phyloP scores from a whole-genome alignment of 768 basidiomycete genomes.

The Amanita phalloides region DNA sequence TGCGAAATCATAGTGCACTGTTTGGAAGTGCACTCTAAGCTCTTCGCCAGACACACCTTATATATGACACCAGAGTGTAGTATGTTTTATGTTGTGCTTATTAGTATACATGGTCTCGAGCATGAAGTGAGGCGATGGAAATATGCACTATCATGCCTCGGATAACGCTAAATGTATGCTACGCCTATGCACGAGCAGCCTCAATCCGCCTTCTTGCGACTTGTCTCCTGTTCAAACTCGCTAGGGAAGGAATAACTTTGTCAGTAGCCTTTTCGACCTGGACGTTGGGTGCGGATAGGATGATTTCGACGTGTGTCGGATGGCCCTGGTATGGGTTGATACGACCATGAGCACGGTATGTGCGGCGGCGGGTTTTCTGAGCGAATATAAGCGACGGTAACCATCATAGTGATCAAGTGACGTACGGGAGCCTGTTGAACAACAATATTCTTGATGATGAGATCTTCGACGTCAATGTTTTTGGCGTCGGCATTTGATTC shows the following conservation, averaged over 20 bases:
- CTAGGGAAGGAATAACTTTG: conserved; percentile 46
- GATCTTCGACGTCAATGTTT: conserved; percentile 86
- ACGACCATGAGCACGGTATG: conserved; percentile 95
- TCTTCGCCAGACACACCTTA: too few relatives aligned
- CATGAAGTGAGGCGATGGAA: neutral
- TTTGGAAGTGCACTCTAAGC: too few relatives aligned
- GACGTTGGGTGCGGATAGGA: conserved; percentile 67
- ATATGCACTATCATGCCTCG: neutral
- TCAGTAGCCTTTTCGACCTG: conserved; percentile 92
- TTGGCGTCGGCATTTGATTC: conserved; percentile 99
- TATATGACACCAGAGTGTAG: neutral
- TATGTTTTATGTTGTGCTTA: too few relatives aligned
- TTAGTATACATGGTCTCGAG: neutral
- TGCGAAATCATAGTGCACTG: too few relatives aligned
- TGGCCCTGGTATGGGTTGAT: conserved; percentile 99
- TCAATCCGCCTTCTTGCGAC: conserved; percentile 82
- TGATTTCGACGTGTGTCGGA: conserved; percentile 93
- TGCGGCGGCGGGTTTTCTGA: conserved; percentile 98
- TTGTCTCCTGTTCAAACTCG: conserved; percentile 77
- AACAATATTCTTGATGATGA: conserved; percentile 92
- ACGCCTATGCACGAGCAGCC: conserved; percentile 37
- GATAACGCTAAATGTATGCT: neutral
- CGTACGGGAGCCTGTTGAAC: conserved; percentile 97
- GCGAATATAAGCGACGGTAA: conserved; percentile 4
- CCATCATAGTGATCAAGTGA: conserved; percentile 11